Base-by-base conservation (phyloP, 495 filamentous ascomycete species). In the Wilcoxina mikolae region DNA sequence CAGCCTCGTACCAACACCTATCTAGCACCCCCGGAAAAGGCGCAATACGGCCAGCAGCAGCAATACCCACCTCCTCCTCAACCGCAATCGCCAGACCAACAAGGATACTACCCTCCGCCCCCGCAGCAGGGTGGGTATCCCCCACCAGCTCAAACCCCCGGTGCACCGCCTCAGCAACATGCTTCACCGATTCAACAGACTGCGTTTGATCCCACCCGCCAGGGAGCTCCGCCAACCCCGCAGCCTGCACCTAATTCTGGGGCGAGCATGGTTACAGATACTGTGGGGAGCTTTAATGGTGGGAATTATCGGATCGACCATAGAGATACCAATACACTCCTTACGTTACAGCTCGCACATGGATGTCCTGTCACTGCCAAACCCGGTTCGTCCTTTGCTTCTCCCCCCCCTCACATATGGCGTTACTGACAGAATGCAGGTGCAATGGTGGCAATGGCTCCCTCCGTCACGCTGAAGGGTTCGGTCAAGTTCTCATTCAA, bases 271-370 rank as follows among this genome's bases (percentile, higher is more conserved):
- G 75, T 75, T 0, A 70, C 78, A 26, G 91, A 96, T 67, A 85
- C 91, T 51, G 73, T 89, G 11, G 91, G 91, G 2, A 94, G 83
- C 0, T 96, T 98, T 74, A 95, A 96, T 70, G 91, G 91, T 10
- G 91, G 91, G 7, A 87, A 80, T 58, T 98, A 90, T 65, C 73
- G 93, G 20, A 86, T 98, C 68, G 91, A 86, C 59, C 91, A 98
- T 62, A 76, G 91, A 4, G 89, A 96, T 62, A 80, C 77, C 39
- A 98, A 98, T 65, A 86, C 86, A 0, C 77, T 96, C 38, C 60
- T 95, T 43, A 98, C 93, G 0, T 53, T 98, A 2, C 89, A 95
- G 64, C 67, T 98, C 12, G 90, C 91, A 2, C 80, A 90, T 62
- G 90, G 88, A 3, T 93, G 85, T 63, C 90, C 91, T 0, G 61